Percentiles rank a stretch among this genome's conserved stretches.
Conservation (phyloP, 2,329 filamentous ascomycete genomes). For the Lecanicillium sp. region DNA sequence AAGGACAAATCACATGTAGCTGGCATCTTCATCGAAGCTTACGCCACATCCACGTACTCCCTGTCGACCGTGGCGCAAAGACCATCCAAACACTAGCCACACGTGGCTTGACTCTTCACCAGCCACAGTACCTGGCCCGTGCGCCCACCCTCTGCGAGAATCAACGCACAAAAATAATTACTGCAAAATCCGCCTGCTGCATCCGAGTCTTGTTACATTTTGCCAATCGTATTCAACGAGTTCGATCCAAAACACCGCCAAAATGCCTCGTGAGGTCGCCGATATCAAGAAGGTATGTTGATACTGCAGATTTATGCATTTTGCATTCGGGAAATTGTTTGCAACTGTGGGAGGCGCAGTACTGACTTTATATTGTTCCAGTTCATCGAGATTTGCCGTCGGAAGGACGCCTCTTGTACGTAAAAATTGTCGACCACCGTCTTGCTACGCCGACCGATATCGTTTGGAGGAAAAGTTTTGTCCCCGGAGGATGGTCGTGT, state of each 20-base stretch:
- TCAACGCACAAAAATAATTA: slow-evolving; percentile 25
- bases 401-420: slow-evolving; percentile 99
- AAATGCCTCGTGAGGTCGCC: slow-evolving; percentile 95
- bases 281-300: slow-evolving; percentile 79
- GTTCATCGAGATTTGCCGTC: slow-evolving; percentile 99
- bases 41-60: slow-evolving; percentile 6
- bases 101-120: neutral
- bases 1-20: neutral
- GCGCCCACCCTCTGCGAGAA: slow-evolving; percentile 18
- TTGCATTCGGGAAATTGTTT: too few species aligned
- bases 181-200: slow-evolving; percentile 19
- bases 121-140: slow-evolving; percentile 16
- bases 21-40: slow-evolving; percentile 1
- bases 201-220: slow-evolving; percentile 19
- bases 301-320: neutral
- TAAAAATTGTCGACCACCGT: slow-evolving; percentile 23
- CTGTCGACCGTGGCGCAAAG: too few species aligned
- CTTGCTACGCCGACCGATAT: neutral
- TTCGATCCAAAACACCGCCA: slow-evolving; percentile 46
- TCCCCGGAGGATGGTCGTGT: too few species aligned
- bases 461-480: too few species aligned
- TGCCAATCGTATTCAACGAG: slow-evolving; percentile 15
- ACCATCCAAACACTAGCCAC: neutral
- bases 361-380: slow-evolving; percentile 34
- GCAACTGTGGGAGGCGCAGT: too few species aligned